A percentile compares a stretch with the other conserved stretches of the same genome.
These are phyloP conservation scores for Debaryomyces sp. DNA, from an alignment of 1,139 yeast genomes.

Conservation along the genomic window DNA sequence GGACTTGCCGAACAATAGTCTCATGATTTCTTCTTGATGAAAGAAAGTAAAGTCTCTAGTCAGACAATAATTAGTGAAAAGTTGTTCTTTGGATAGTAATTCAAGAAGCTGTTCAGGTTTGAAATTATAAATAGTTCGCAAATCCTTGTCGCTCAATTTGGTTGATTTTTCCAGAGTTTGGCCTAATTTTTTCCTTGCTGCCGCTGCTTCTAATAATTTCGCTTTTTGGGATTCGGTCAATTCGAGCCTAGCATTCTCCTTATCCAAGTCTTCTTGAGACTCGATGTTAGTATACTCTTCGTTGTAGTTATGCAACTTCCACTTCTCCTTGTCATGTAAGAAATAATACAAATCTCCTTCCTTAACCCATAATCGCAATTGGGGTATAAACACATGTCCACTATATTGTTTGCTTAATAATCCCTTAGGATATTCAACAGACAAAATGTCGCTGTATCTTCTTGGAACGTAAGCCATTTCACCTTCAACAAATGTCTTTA, in stretches of 20 bases:
- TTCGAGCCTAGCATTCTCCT: conserved; percentile 2
- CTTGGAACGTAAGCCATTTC: conserved; percentile 43
- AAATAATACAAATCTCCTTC: conserved; percentile 25
- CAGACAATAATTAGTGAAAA: conserved; percentile 30
- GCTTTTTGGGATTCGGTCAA: conserved; percentile 7
- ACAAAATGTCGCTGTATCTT: conserved; percentile 29
- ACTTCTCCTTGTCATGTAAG: conserved; percentile 20
- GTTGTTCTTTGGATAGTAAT: conserved; percentile 36
- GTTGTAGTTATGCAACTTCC: conserved; percentile 32
- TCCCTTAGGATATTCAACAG: conserved; percentile 36
- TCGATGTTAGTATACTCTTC: conserved; percentile 17
- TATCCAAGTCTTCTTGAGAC: neutral
- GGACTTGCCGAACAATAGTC: conserved; percentile 32
- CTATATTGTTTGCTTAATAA: conserved; percentile 21
- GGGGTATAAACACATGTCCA: conserved; percentile 31
- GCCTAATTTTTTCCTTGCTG: conserved; percentile 18
- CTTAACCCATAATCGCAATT: conserved; percentile 34
- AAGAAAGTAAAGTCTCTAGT: conserved; percentile 35
- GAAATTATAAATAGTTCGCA: conserved; percentile 22
- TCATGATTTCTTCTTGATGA: conserved; percentile 41
- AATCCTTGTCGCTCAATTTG: conserved; percentile 22
- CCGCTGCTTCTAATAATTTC: conserved; percentile 16
- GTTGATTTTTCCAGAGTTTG: neutral
- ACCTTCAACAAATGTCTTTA: conserved; percentile 35
- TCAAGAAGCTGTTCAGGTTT: conserved; percentile 28